These are phyloP conservation scores for Chaetomium sp. DNA, from an alignment of 2,329 filamentous ascomycete genomes.

Conservation along the genomic window DNA sequence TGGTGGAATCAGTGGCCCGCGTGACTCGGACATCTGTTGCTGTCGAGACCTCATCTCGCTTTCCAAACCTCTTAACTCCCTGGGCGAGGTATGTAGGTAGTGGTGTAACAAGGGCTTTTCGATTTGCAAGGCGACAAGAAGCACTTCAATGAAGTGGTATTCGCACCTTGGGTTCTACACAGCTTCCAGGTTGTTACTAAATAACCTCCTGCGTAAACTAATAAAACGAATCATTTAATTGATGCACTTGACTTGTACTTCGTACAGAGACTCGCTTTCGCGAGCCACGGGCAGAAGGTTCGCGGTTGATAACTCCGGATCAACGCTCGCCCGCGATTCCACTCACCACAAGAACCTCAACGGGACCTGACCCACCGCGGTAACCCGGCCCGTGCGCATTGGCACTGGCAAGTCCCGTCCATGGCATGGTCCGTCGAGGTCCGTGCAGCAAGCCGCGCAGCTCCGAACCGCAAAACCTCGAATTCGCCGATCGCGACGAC, in stretches of 20 bases:
- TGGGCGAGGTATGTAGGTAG: too few relatives aligned
- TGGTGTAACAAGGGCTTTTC: neutral
- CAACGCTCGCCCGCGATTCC: neutral
- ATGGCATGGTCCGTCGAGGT: neutral
- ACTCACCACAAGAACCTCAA: neutral
- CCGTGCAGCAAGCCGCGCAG: constrained; percentile 5
- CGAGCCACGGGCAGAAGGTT: neutral
- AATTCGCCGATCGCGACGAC: constrained; percentile 2
- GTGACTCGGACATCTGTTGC: neutral
- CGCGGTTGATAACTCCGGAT: neutral
- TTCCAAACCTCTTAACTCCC: too few relatives aligned
- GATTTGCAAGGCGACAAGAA: neutral
- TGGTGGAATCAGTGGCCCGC: neutral
- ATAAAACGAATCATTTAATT: neutral
- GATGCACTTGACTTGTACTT: neutral
- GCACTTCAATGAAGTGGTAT: neutral
- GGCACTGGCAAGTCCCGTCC: neutral
- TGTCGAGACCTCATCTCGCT: neutral
- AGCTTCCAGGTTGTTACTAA: neutral
- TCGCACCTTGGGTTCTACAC: neutral
- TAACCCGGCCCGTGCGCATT: neutral
- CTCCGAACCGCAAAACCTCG: constrained; percentile 23
- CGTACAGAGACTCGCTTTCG: too few relatives aligned
- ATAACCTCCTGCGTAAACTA: neutral
- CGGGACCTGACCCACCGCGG: neutral